Conservation (phyloP, 768 basidiomycete species). For the Cystofilobasidium ferigula region DNA sequence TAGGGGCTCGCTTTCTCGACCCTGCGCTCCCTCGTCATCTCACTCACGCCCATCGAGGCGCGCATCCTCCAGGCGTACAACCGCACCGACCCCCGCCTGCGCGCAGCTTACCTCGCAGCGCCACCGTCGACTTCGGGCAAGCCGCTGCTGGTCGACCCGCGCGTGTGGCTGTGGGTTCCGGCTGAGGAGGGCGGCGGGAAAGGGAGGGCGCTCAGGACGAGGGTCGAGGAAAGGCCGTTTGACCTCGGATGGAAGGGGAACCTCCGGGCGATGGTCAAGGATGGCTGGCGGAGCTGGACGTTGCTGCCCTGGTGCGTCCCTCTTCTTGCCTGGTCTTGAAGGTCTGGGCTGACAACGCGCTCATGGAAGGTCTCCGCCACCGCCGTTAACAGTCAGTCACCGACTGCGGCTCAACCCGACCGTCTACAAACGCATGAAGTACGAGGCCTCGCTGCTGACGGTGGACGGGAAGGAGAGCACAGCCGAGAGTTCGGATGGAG, state of each 20-base stretch:
- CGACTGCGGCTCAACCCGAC: not conserved
- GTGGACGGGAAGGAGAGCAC: not conserved
- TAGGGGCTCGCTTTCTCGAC: not conserved
- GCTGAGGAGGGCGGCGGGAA: not conserved
- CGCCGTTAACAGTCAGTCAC: too few species aligned
- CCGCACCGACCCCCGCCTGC: not conserved
- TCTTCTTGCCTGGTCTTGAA: not conserved
- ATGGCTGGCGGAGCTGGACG: not conserved
- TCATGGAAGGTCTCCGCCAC: not conserved
- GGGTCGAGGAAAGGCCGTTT: conserved; percentile 1
- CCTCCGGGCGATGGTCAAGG: not conserved
- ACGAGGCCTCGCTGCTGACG: conserved; percentile 1
- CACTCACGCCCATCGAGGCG: not conserved
- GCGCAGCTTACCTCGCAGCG: not conserved
- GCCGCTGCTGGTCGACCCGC: not conserved
- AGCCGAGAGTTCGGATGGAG: not conserved
- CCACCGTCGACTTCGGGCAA: not conserved
- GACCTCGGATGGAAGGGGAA: not conserved
- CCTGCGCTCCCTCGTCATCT: not conserved
- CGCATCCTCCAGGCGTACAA: not conserved
- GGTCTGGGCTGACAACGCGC: too few species aligned
- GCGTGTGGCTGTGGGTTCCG: not conserved
- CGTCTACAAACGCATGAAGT: not conserved
- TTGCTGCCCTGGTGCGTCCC: not conserved
- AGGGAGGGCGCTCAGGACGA: not conserved